Evolutionary conservation across 1,284 basidiomycete genomes (phyloP).

Genomic region (Irpex sp.): DNA sequence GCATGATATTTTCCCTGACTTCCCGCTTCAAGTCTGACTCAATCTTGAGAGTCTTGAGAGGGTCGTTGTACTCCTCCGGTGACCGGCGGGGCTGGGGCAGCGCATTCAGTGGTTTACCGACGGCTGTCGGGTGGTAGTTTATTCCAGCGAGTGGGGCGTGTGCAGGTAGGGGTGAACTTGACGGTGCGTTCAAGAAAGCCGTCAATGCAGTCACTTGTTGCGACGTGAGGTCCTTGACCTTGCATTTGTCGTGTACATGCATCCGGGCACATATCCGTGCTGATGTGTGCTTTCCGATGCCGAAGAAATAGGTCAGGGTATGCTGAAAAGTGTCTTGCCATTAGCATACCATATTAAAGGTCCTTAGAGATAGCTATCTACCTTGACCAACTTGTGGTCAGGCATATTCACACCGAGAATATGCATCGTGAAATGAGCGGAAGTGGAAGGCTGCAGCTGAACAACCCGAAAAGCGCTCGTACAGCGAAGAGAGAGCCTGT

Average conservation of each 20-base stretch:
- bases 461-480: neutral
- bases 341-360: neutral
- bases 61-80: conserved; percentile 38
- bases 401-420: conserved; percentile 2
- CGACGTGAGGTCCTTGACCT: conserved; percentile 73
- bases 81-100: conserved; percentile 4
- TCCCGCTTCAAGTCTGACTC: conserved; percentile 80
- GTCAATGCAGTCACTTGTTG: conserved; percentile 81
- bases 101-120: conserved; percentile 17
- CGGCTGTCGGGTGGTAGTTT: conserved; percentile 41
- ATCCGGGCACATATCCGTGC: conserved; percentile 84
- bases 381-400: conserved; percentile 1
- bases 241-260: conserved; percentile 79
- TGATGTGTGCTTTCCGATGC: conserved; percentile 73
- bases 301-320: conserved; percentile 83
- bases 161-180: conserved; percentile 58
- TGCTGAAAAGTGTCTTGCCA: conserved; percentile 43
- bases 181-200: conserved; percentile 85
- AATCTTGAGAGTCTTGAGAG: conserved; percentile 70
- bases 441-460: neutral
- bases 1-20: conserved; percentile 84
- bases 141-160: conserved; percentile 60
- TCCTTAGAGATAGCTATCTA: conserved; percentile 4
- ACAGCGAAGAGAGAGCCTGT: neutral
- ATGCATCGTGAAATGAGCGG: neutral